phyloP scores from a whole-genome alignment of 371 early-diverging fungal genomes.

The Rhizopus delemar region DNA sequence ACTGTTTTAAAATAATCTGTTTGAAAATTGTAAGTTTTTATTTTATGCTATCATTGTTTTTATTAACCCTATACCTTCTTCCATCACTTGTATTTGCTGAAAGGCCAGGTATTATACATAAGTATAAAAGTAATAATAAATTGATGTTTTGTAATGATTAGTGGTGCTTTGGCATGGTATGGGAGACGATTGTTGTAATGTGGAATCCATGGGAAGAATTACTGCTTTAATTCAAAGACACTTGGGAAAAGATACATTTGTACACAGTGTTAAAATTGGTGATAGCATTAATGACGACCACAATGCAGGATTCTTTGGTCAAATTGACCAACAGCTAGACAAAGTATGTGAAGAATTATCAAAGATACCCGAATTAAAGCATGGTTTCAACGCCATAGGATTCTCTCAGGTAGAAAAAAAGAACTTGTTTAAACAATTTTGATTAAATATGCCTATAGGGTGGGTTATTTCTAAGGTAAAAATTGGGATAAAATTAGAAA shows the following conservation, averaged over 20 bases:
- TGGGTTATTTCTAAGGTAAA: constrained; percentile 61
- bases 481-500: background rate
- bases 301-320: constrained; percentile 83
- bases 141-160: background rate
- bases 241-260: constrained; percentile 58
- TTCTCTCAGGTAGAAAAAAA: constrained; percentile 76
- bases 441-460: constrained; percentile 34
- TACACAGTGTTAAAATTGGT: constrained; percentile 78
- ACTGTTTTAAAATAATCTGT: no score
- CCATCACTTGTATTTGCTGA: no score
- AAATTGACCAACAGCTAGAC: constrained; percentile 68
- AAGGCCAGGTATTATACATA: no score
- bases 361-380: constrained; percentile 53
- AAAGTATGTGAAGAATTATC: constrained; percentile 61
- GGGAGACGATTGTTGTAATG: constrained; percentile 87
- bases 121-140: no score
- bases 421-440: background rate
- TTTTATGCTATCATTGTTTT: no score
- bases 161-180: constrained; percentile 88
- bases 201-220: constrained; percentile 68
- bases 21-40: no score
- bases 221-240: constrained; percentile 47
- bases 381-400: constrained; percentile 91
- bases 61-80: no score
- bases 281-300: constrained; percentile 64